Conservation (phyloP, 768 basidiomycete genomes). For the Vararia minispora region DNA sequence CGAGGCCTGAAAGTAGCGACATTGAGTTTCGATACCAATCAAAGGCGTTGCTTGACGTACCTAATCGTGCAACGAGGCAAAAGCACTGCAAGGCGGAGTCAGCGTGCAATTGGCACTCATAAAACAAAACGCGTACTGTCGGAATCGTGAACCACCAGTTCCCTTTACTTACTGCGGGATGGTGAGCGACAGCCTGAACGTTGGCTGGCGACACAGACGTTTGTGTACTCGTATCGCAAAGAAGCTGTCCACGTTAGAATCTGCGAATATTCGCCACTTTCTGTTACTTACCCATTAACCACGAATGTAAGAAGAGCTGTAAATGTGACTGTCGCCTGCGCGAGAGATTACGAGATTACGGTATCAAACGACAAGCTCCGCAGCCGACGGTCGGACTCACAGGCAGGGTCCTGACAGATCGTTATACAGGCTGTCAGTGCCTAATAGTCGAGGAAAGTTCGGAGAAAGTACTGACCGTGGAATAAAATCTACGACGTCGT, state of each 20-base stretch:
- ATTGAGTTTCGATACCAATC: no score
- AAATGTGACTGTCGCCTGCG: slow-evolving; percentile 2
- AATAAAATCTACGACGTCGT: background rate
- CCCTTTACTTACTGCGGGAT: slow-evolving; percentile 5
- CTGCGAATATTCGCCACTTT: background rate
- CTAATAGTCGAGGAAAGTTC: no score
- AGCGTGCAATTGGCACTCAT: no score
- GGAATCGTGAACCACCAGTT: slow-evolving; percentile 7
- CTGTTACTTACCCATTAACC: slow-evolving; percentile 6
- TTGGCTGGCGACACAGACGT: slow-evolving; percentile 1
- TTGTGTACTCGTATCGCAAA: slow-evolving; percentile 7
- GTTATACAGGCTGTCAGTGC: no score
- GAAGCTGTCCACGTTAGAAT: slow-evolving; percentile 2
- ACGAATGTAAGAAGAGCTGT: no score
- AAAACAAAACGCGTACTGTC: slow-evolving; percentile 1
- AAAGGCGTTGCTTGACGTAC: no score
- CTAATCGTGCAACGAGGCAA: background rate
- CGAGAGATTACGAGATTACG: background rate
- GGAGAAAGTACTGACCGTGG: slow-evolving; percentile 5
- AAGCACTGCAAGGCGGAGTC: background rate
- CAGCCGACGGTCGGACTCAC: background rate
- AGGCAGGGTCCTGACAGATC: background rate
- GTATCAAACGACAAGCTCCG: background rate
- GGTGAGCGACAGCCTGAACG: no score
- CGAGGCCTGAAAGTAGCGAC: no score